Evolutionary conservation across 345 rosid species (phyloP).

Genomic region (Excoecaria agallocha): DNA sequence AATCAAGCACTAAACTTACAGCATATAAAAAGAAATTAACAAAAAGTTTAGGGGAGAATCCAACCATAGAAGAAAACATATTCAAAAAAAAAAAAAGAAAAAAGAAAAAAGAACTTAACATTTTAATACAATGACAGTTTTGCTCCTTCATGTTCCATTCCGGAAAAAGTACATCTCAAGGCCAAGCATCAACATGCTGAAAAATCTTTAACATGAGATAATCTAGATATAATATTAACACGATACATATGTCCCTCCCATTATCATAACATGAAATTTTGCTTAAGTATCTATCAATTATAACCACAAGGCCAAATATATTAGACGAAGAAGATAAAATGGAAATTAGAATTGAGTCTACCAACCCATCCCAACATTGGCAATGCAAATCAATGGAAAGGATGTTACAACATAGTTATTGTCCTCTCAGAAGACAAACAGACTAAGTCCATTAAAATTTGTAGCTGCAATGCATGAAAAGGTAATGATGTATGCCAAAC

Average conservation of each 20-base stretch:
- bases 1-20: not conserved
- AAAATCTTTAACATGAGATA: not conserved
- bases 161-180: not conserved
- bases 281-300: not conserved
- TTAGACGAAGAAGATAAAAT: not conserved
- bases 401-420: not conserved
- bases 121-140: not conserved
- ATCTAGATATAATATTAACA: not conserved
- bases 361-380: no score
- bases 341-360: no score
- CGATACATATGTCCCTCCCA: not conserved
- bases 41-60: no score
- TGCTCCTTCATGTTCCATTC: not conserved
- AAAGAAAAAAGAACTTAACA: not conserved
- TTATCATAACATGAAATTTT: not conserved
- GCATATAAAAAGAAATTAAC: not conserved
- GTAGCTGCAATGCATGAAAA: not conserved
- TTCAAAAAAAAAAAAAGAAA: no score
- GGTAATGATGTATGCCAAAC: not conserved
- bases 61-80: no score
- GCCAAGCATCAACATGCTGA: not conserved
- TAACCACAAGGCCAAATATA: not conserved
- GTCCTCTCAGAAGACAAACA: not conserved
- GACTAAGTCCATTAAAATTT: not conserved
- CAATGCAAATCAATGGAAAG: not conserved